A percentile compares a stretch with the other conserved stretches of the same genome.
phyloP scores from a whole-genome alignment of 352 stramenopile genomes.

The Phytophthora fragariae region DNA sequence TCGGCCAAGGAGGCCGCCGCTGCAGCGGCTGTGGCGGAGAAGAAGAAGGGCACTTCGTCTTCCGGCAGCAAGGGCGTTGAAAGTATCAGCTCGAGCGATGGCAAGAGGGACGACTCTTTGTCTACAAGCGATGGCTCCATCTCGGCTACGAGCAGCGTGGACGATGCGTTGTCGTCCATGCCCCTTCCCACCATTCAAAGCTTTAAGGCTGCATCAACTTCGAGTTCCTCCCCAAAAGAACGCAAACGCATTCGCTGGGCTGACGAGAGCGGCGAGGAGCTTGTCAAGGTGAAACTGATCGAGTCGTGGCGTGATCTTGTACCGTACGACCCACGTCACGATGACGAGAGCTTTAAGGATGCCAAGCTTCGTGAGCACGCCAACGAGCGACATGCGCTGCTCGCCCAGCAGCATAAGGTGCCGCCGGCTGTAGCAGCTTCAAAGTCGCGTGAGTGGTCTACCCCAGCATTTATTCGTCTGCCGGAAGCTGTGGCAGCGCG shows the following conservation, averaged over 20 bases:
- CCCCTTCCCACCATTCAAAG: conserved; percentile 84
- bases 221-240: conserved; percentile 41
- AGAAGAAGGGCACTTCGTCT: conserved; percentile 48
- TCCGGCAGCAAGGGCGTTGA: conserved; percentile 25
- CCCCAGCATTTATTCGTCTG: conserved; percentile 66
- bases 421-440: conserved; percentile 51
- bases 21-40: conserved; percentile 43
- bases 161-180: conserved; percentile 52
- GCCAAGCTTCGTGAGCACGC: conserved; percentile 88
- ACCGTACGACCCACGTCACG: conserved; percentile 56
- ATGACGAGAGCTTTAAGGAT: conserved; percentile 83
- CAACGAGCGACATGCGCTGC: conserved; percentile 71
- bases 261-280: conserved; percentile 76
- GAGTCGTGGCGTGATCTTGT: conserved; percentile 88
- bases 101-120: conserved; percentile 26
- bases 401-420: conserved; percentile 80
- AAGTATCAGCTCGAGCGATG: conserved; percentile 24
- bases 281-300: conserved; percentile 86
- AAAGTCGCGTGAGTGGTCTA: conserved; percentile 70
- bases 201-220: conserved; percentile 67
- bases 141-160: conserved; percentile 32
- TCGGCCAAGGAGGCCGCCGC: conserved; percentile 71
- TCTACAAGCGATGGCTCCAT: conserved; percentile 29
- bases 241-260: conserved; percentile 84
- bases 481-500: conserved; percentile 62